Evolutionary conservation across 345 rosid genomes (phyloP).

Genomic region (Lumnitzera racemosa): DNA sequence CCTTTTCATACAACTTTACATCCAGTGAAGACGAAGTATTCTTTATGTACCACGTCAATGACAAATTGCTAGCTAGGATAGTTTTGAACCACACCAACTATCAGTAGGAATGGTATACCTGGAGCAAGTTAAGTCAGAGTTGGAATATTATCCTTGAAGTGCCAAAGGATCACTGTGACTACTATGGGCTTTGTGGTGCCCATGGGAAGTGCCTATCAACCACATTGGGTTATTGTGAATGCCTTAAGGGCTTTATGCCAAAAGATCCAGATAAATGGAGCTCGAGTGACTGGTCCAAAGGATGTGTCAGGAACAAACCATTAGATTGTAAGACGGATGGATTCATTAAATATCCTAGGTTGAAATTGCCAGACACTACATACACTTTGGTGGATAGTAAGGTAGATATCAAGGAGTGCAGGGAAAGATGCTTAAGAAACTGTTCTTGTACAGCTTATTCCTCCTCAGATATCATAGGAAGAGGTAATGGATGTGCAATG

Average conservation of each 20-base stretch:
- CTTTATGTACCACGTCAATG: conserved; percentile 14
- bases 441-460: conserved; percentile 35
- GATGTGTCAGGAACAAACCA: conserved; percentile 28
- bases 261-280: conserved; percentile 21
- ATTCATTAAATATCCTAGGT: conserved; percentile 17
- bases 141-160: conserved; percentile 8
- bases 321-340: conserved; percentile 25
- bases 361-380: conserved; percentile 38
- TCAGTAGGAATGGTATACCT: conserved; percentile 14
- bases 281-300: conserved; percentile 31
- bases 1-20: conserved; percentile 17
- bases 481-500: conserved; percentile 29
- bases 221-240: conserved; percentile 15
- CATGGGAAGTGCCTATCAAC: conserved; percentile 7
- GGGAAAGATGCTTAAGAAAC: conserved; percentile 18
- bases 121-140: not conserved
- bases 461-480: conserved; percentile 12
- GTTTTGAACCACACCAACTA: conserved; percentile 4
- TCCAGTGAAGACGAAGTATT: conserved; percentile 11
- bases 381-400: conserved; percentile 12
- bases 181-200: conserved; percentile 23
- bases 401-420: conserved; percentile 22
- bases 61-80: conserved; percentile 7
- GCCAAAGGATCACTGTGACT: conserved; percentile 24
- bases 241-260: conserved; percentile 34